A percentile compares a stretch with the other conserved stretches of the same genome.
Conservation (phyloP, 1,284 basidiomycete species). For the Moesziomyces sp. region DNA sequence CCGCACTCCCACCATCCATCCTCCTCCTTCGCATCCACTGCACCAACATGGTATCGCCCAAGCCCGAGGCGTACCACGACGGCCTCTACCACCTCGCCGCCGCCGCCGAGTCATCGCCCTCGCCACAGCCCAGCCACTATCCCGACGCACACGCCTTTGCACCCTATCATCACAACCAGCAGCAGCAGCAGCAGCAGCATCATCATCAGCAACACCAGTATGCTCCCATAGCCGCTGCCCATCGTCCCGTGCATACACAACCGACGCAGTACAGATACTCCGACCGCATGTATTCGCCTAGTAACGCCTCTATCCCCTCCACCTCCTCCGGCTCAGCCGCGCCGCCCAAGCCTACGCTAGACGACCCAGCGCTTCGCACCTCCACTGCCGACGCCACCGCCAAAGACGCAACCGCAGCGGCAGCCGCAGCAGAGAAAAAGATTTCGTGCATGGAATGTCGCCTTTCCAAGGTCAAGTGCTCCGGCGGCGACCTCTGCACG, state of each 20-base stretch:
- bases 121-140: conserved; percentile 26
- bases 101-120: conserved; percentile 42
- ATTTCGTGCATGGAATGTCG: conserved; percentile 54
- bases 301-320: conserved; percentile 10
- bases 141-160: conserved; percentile 15
- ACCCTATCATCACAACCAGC: conserved; percentile 5
- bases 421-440: conserved; percentile 39
- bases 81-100: conserved; percentile 46
- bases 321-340: conserved; percentile 1
- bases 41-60: conserved; percentile 24
- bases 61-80: conserved; percentile 42
- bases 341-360: neutral
- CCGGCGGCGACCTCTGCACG: conserved; percentile 38
- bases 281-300: conserved; percentile 22
- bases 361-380: too few species aligned
- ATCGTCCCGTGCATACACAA: conserved; percentile 17
- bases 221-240: conserved; percentile 4
- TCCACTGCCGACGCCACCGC: neutral
- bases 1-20: too few species aligned
- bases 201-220: conserved; percentile 24
- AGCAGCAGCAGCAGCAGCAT: conserved; percentile 11
- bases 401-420: neutral
- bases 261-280: conserved; percentile 27
- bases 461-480: conserved; percentile 49
- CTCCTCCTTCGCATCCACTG: neutral